Conservation (phyloP, 2,329 filamentous ascomycete genomes). For the Cladosporium phlei region DNA sequence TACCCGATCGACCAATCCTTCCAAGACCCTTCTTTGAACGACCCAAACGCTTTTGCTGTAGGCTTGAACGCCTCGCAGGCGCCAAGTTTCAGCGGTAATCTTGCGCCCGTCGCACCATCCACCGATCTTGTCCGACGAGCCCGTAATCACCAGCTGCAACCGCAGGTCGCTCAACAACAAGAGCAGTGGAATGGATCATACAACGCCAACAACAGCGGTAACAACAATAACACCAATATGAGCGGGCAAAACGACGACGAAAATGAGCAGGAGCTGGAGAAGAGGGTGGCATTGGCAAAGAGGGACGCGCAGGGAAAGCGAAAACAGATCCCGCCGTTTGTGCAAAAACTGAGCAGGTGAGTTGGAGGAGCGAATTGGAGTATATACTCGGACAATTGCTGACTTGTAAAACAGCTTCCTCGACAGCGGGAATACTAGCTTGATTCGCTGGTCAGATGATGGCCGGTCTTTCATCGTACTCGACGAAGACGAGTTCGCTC, state of each 20-base stretch:
- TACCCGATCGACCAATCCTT: slow-evolving; percentile 28
- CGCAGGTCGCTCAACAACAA: slow-evolving; percentile 27
- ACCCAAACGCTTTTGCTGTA: slow-evolving; percentile 30
- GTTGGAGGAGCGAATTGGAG: slow-evolving; percentile 28
- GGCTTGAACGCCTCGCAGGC: slow-evolving; percentile 26
- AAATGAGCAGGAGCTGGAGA: slow-evolving; percentile 72
- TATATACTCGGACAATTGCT: slow-evolving; percentile 19
- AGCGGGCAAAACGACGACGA: slow-evolving; percentile 53
- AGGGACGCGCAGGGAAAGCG: slow-evolving; percentile 82
- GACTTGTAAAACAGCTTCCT: slow-evolving; percentile 64
- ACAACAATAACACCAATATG: slow-evolving; percentile 36
- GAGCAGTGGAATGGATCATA: slow-evolving; percentile 39
- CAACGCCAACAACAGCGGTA: slow-evolving; percentile 34
- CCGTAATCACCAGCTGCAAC: slow-evolving; percentile 44
- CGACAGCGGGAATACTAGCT: slow-evolving; percentile 84
- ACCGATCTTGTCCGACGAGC: slow-evolving; percentile 45
- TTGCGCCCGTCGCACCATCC: slow-evolving; percentile 23
- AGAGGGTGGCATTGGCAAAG: slow-evolving; percentile 75
- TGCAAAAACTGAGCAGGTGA: slow-evolving; percentile 96
- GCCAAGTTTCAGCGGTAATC: slow-evolving; percentile 20
- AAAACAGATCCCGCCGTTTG: slow-evolving; percentile 95
- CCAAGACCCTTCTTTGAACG: slow-evolving; percentile 35
- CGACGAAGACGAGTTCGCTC: slow-evolving; percentile 85
- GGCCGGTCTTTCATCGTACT: slow-evolving; percentile 95
- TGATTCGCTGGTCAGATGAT: slow-evolving; percentile 95